Evolutionary conservation across 805 yeast genomes (phyloP), one percentile per base, ranked within the genome.

Genomic region (Metschnikowia kofuensis): DNA sequence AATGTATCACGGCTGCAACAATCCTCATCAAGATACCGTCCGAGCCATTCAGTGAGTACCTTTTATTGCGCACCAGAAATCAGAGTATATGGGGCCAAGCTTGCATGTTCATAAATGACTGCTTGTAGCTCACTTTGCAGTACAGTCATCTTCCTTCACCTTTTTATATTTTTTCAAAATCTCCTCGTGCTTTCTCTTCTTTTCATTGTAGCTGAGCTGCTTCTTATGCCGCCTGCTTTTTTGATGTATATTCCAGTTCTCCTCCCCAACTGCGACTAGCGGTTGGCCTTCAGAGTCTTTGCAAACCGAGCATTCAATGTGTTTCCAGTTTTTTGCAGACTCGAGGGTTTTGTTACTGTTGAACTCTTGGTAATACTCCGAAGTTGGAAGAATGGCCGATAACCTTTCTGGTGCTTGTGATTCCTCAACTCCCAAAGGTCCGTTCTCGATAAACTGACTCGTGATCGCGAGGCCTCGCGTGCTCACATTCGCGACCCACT

Each of bases 231-330:
- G 76, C 51, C 83, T 75, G 49, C 96, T 83, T 15, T 69, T 67
- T 42, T 82, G 50, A 65, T 92, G 99, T 5, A 78, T 75, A 6
- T 79, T 64, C 84, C 88, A 89, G 44, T 77, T 85, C 1, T 80
- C 78, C 43, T 79, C 82, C 0, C 97, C 97, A 7, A 94, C 82
- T 0, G 86, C 77, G 0, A 89, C 75, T 12, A 85, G 63, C 1
- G 79, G 74, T 2, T 80, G 74, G 1, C 82, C 82, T 4, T 75
- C 72, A 34, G 72, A 69, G 54, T 82, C 84, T 7, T 64, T 66
- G 62, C 99, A 92, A 0, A 75, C 64, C 1, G 79, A 78, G 63
- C 99, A 92, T 15, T 66, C 66, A 57, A 70, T 78, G 53, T 89
- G 95, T 45, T 79, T 74, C 94, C 95, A 87, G 53, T 76, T 51